phyloP scores from a whole-genome alignment of 2,329 filamentous ascomycete species.

The Ceratocystis destructans region DNA sequence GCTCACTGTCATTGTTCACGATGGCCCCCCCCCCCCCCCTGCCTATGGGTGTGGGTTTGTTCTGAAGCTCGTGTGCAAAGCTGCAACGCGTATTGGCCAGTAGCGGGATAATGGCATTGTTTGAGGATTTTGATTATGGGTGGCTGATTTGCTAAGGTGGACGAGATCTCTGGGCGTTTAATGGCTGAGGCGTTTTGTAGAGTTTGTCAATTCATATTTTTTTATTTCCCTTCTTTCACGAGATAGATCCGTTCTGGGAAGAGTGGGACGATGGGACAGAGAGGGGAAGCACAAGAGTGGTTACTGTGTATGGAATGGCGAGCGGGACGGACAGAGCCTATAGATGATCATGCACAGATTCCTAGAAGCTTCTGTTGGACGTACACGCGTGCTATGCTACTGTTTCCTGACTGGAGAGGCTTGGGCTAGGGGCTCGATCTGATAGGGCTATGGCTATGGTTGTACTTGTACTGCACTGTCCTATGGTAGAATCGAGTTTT shows the following conservation, averaged over 20 bases:
- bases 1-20: background rate
- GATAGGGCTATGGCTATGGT: background rate
- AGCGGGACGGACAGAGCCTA: background rate
- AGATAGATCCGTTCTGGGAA: background rate
- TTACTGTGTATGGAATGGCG: background rate
- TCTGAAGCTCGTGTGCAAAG: constrained; percentile 4
- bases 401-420: background rate
- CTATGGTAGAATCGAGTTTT: background rate
- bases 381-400: too few species aligned
- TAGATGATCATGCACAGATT: too few species aligned
- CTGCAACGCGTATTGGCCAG: background rate
- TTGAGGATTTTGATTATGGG: background rate
- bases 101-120: background rate
- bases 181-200: background rate
- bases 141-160: background rate
- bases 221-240: background rate
- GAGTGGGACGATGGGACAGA: background rate
- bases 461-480: background rate
- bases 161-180: background rate
- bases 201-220: background rate
- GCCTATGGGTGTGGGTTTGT: background rate
- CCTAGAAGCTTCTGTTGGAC: background rate
- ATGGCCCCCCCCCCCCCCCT: background rate
- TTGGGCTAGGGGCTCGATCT: background rate
- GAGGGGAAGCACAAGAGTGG: background rate